Percentiles rank a stretch among this genome's conserved stretches.
Evolutionary conservation across 208 protist species (phyloP).

Genomic region (Hexamita inflata): DNA sequence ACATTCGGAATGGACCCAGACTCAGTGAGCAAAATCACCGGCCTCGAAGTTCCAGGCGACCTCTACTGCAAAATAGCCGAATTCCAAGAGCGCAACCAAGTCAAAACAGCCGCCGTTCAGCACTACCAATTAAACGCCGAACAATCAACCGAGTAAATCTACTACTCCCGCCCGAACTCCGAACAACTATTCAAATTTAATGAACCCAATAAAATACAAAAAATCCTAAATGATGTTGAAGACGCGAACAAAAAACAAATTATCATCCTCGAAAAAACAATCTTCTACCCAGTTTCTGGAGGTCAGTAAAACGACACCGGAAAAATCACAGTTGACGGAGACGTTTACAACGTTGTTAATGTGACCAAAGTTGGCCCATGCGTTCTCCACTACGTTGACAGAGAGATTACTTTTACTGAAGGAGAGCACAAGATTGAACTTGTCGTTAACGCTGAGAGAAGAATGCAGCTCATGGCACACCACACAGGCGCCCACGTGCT

Average conservation of each 20-base stretch:
- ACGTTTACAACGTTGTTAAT: constrained; percentile 24
- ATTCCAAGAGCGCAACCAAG: constrained; percentile 28
- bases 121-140: constrained; percentile 23
- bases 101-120: not conserved
- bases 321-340: not conserved
- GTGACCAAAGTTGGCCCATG: constrained; percentile 34
- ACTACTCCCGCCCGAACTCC: not conserved
- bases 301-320: constrained; percentile 42
- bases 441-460: constrained; percentile 24
- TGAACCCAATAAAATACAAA: not conserved
- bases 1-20: constrained; percentile 34
- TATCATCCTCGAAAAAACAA: constrained; percentile 36
- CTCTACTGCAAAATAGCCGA: constrained; percentile 37
- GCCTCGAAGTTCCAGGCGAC: constrained; percentile 21
- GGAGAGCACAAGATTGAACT: not conserved
- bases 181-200: not conserved
- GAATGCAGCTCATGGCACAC: constrained; percentile 34
- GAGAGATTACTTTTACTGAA: not conserved
- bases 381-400: constrained; percentile 26
- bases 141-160: constrained; percentile 23
- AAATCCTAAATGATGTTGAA: constrained; percentile 15
- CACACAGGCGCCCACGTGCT: constrained; percentile 44
- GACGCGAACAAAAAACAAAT: not conserved
- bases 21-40: constrained; percentile 23
- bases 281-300: constrained; percentile 39